Base-by-base conservation (phyloP, 2,329 filamentous ascomycete genomes). In the Sporothrix inflata region DNA sequence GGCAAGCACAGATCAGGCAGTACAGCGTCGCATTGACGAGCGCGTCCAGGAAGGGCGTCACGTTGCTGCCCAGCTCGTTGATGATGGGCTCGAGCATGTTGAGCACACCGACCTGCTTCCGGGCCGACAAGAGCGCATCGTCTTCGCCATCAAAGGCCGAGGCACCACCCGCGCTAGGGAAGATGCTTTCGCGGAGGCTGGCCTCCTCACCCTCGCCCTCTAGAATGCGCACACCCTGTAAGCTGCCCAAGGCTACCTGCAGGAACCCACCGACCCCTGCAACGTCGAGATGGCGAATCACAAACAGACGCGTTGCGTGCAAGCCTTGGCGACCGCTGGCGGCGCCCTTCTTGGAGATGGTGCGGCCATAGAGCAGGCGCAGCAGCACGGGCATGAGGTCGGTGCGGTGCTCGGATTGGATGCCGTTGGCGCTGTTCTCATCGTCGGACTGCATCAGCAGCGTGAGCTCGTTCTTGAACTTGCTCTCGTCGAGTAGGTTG, bases 401-500 rank as follows among this genome's bases (percentile, higher is more conserved):
- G 3, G 83, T 78, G 9, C 92, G 89, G 78, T 99, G 94, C 68
- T 91, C 88, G 7, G 90, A 84, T 75, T 91, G 90, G 75, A 98
- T 91, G 19, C 91, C 88, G n/a, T 57, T 67, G 70, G 57, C 71
- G 71, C 49, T 70, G 51, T 42, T 61, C n/a, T 69, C 71, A 45
- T 73, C 74, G 38, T 71, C 70, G 11, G 60, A 69, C 78, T 94
- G 91, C 70, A 99, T 87, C 75, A 99, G 92, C 4, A 96, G 89
- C 0, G 94, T 91, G n/a, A 99, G 86, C 79, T 98, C 95, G 78
- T 98, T 96, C 78, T 94, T 93, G 82, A 98, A 97, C 66, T 93
- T 89, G 30, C 92, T 90, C 74, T 98, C 96, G 76, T 99, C 96
- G 9, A 98, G 87, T 1, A 99, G 85, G 76, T 94, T 94, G 74